Evolutionary conservation across 1,284 basidiomycete species (phyloP), one percentile per base, ranked within the genome.

Genomic region (Vanrija pseudolonga): DNA sequence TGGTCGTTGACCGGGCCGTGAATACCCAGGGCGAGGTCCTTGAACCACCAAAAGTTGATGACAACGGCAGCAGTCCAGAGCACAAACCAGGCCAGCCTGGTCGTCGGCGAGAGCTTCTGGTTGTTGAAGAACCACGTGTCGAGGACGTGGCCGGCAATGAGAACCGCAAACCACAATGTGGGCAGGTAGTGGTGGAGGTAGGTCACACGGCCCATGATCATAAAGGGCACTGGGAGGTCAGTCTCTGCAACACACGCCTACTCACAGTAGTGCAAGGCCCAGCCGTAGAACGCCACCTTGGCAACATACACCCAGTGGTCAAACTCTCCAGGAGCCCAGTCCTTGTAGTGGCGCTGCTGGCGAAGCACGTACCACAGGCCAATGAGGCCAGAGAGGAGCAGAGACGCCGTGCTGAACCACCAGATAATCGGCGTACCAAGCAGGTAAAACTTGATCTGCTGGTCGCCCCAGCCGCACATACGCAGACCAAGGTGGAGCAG

Each of bases 381-480:
- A 9, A 84, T 78, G 8, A 80, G 45, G 1, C 85, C 57, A 0
- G 81, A 83, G 1, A 83, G 68, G n/a, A 84, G 65, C 62, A 98
- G 75, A 61, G 87, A 89, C 41, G 83, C 55, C 0, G 85, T 81
- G 14, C 87, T 82, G 40, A 84, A 84, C 92, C 92, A 98, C 88
- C 93, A 97, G 51, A 96, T 85, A 55, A 97, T 70, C 0, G 94
- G 93, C 28, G 90, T 95, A 8, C 94, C 95, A 57, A 98, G 79
- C 22, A 98, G 80, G 75, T 98, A 98, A 73, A 91, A 98, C 78
- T 98, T 98, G 68, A 85, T 81, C 71, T 90, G 88, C 11, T 76
- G 70, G 66, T 94, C 89, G 3, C 86, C 87, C 96, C 95, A 98
- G 3, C 92, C 92, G 66, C 95, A 98, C 95, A 98, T 98, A 24